Conservation (phyloP, 169 alveolate genomes). For the Toxoplasma gondii region DNA sequence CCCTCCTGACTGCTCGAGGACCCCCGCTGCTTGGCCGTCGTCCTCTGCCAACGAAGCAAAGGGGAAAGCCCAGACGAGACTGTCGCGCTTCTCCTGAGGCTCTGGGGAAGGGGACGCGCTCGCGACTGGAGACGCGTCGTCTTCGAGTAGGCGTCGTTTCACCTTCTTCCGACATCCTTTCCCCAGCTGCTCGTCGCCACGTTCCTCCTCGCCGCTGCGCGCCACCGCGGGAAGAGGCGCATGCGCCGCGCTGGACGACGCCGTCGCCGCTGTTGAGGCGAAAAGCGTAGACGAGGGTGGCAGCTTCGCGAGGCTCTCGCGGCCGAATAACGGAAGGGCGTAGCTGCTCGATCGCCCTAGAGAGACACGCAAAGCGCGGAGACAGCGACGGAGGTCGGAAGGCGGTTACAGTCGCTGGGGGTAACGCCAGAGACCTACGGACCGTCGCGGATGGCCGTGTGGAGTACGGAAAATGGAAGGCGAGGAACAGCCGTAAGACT, state of each 20-base stretch:
- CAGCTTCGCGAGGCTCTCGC: not conserved
- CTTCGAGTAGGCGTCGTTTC: not conserved
- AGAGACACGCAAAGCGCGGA: no score
- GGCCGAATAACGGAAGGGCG: no score
- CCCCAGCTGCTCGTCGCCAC: not conserved
- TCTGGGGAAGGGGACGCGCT: not conserved
- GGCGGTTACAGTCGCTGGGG: no score
- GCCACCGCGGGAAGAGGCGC: not conserved
- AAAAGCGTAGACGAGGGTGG: no score
- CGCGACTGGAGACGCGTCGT: not conserved
- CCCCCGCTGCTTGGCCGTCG: no score
- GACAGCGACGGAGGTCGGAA: not conserved
- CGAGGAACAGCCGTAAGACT: no score
- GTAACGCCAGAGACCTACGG: no score
- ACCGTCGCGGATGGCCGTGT: not conserved
- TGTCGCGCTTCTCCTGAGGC: not conserved
- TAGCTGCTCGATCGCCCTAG: no score
- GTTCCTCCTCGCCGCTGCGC: not conserved
- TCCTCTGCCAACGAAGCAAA: no score
- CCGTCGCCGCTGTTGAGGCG: not conserved
- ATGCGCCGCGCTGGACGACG: not conserved
- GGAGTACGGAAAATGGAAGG: not conserved
- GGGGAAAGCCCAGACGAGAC: not conserved
- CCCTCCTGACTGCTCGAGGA: no score
- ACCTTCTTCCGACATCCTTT: not conserved